Conservation (phyloP, 257 asterid species). For the Salvia splendens region DNA sequence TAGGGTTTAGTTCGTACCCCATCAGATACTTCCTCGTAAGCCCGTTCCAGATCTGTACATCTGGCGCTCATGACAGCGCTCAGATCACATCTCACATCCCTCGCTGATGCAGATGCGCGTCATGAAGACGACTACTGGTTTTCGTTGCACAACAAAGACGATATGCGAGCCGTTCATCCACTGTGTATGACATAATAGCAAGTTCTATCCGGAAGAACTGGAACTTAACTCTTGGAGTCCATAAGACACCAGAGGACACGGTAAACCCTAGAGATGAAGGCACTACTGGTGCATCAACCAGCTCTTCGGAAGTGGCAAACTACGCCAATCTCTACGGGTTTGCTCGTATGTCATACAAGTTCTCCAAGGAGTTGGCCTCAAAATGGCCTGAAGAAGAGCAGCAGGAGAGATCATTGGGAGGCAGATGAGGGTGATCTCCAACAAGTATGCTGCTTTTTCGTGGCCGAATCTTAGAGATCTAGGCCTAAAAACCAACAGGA, state of each 20-base stretch:
- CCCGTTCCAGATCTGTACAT: no score
- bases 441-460: slow-evolving; percentile 48
- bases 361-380: slow-evolving; percentile 48
- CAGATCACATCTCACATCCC: slow-evolving; percentile 64
- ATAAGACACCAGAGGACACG: no score
- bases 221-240: slow-evolving; percentile 49
- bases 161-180: slow-evolving; percentile 47
- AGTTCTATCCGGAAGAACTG: slow-evolving; percentile 50
- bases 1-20: no score
- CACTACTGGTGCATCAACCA: background rate
- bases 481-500: slow-evolving; percentile 30
- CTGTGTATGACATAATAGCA: slow-evolving; percentile 39
- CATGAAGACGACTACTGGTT: slow-evolving; percentile 46
- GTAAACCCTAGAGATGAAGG: no score
- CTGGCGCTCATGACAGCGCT: slow-evolving; percentile 66
- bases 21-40: no score
- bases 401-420: slow-evolving; percentile 55
- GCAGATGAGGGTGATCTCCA: slow-evolving; percentile 68
- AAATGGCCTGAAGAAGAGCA: slow-evolving; percentile 36
- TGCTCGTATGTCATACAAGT: slow-evolving; percentile 56
- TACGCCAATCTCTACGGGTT: slow-evolving; percentile 68
- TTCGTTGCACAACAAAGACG: slow-evolving; percentile 56
- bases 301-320: background rate
- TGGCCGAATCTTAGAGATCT: slow-evolving; percentile 56
- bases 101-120: slow-evolving; percentile 56